These are phyloP conservation scores for Sonneratia caseolaris DNA, from an alignment of 345 rosid genomes.

Conservation along the genomic window DNA sequence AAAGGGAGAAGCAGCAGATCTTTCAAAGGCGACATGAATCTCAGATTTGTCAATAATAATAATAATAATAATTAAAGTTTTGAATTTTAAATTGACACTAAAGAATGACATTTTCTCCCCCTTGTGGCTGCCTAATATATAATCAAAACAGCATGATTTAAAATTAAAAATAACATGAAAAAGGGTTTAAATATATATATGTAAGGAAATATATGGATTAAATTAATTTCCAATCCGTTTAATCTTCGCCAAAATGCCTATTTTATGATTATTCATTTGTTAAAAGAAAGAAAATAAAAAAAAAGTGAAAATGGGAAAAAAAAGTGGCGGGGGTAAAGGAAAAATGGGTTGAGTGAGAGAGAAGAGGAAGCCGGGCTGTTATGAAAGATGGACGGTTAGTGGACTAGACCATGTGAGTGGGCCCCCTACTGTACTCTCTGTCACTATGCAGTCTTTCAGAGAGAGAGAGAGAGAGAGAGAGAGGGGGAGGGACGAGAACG, in stretches of 20 bases:
- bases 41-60: background rate
- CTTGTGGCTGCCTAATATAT: too few relatives aligned
- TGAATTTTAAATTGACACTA: background rate
- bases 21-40: background rate
- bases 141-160: too few relatives aligned
- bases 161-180: too few relatives aligned
- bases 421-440: background rate
- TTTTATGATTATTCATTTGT: too few relatives aligned
- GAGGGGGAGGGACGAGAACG: background rate
- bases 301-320: background rate
- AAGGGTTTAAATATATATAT: too few relatives aligned
- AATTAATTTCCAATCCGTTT: too few relatives aligned
- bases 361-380: too few relatives aligned
- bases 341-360: background rate
- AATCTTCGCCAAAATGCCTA: too few relatives aligned
- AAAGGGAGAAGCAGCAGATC: background rate
- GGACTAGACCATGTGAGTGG: conserved; percentile 4
- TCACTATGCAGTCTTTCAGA: background rate
- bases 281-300: too few relatives aligned
- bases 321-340: background rate
- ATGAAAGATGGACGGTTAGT: background rate
- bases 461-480: background rate
- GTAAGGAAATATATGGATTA: too few relatives aligned
- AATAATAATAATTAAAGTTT: background rate
- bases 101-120: background rate